Conservation (phyloP, 169 alveolate genomes). For the Blepharisma undulans region DNA sequence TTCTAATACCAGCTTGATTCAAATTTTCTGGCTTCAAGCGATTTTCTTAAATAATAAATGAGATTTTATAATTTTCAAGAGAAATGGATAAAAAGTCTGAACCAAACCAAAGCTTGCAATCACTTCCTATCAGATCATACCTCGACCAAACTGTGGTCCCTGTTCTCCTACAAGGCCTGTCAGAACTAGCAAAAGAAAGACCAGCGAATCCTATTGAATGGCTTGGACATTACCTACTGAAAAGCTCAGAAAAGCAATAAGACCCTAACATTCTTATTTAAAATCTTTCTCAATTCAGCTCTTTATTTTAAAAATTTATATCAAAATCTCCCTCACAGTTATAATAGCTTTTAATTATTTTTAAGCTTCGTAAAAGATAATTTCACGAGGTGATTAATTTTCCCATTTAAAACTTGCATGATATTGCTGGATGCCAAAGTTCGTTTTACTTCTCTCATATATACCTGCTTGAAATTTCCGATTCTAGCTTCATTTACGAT, state of each 20-base stretch:
- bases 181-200: slow-evolving; percentile 73
- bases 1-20: no score
- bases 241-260: slow-evolving; percentile 40
- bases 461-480: neutral
- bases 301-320: neutral
- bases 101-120: slow-evolving; percentile 39
- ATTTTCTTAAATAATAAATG: neutral
- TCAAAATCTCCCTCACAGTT: neutral
- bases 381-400: neutral
- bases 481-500: neutral
- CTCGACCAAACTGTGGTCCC: slow-evolving; percentile 77
- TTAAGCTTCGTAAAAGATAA: neutral
- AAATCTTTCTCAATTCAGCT: neutral
- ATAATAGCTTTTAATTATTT: neutral
- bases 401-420: neutral
- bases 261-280: neutral
- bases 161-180: slow-evolving; percentile 73
- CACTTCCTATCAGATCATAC: slow-evolving; percentile 68
- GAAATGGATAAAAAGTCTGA: neutral
- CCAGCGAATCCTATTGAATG: slow-evolving; percentile 77
- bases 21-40: neutral
- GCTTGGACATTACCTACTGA: slow-evolving; percentile 70
- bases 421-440: neutral
- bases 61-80: neutral
- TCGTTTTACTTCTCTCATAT: neutral